phyloP scores from a whole-genome alignment of 23 red algal species.

The Gracilaria caudata region DNA sequence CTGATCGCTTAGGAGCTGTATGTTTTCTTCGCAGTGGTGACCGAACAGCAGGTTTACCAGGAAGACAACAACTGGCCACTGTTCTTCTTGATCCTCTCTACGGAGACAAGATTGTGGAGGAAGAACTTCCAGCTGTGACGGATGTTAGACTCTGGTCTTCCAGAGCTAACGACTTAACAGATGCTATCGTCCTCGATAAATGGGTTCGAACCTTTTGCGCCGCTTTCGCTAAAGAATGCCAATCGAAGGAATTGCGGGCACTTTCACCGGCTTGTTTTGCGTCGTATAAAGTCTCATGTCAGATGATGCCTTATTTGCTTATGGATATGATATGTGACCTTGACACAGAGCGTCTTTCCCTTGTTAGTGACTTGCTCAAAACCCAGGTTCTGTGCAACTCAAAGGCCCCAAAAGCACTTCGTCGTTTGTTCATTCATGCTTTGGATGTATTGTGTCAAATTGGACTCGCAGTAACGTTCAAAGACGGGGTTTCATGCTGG shows the following conservation, averaged over 20 bases:
- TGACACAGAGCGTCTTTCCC: constrained; percentile 25
- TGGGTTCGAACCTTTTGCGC: constrained; percentile 59
- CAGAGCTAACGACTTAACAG: neutral
- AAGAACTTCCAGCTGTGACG: constrained; percentile 34
- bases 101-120: neutral
- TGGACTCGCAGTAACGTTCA: constrained; percentile 30
- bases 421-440: constrained; percentile 38
- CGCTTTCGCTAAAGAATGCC: constrained; percentile 35
- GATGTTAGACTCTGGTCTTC: constrained; percentile 37
- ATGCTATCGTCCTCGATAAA: neutral
- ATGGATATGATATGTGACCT: constrained; percentile 42
- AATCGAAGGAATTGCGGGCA: constrained; percentile 28
- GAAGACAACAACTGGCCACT: neutral
- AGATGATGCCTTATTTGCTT: constrained; percentile 52
- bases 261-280: constrained; percentile 37
- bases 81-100: neutral
- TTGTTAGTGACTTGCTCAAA: constrained; percentile 29
- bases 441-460: constrained; percentile 69
- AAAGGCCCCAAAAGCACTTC: constrained; percentile 13
- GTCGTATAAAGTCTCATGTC: constrained; percentile 28
- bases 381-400: constrained; percentile 32
- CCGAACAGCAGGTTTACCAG: neutral
- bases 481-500: constrained; percentile 29
- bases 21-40: neutral
- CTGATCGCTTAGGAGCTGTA: neutral